These are phyloP conservation scores for Penicillium dipodomyicola DNA, from an alignment of 495 filamentous ascomycete species.

Conservation along the genomic window DNA sequence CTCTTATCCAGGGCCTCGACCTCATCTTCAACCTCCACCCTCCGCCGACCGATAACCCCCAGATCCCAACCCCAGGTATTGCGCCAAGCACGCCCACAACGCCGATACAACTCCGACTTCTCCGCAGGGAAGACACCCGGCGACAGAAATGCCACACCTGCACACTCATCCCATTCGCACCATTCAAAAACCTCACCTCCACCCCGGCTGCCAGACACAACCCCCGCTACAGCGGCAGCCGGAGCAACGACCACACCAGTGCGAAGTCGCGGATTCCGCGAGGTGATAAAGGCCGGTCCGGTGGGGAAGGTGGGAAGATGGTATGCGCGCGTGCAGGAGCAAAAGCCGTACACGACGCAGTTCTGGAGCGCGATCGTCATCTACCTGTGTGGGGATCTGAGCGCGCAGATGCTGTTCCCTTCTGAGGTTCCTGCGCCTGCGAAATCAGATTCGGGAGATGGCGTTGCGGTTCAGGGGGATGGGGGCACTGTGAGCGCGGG, in stretches of 20 bases:
- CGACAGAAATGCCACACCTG: slow-evolving; percentile 3
- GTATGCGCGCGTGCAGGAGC: slow-evolving; percentile 68
- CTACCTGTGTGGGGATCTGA: slow-evolving; percentile 76
- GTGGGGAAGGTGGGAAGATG: slow-evolving; percentile 38
- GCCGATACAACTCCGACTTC: slow-evolving; percentile 28
- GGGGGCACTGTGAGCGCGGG: slow-evolving; percentile 41
- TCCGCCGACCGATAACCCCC: slow-evolving; percentile 16
- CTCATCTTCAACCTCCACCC: slow-evolving; percentile 14
- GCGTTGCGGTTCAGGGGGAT: slow-evolving; percentile 2
- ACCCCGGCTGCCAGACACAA: slow-evolving; percentile 5
- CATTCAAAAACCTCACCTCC: neutral
- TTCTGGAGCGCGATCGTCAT: slow-evolving; percentile 70
- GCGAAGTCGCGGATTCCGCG: slow-evolving; percentile 55
- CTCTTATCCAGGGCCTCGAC: slow-evolving; percentile 15
- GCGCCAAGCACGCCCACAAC: slow-evolving; percentile 28
- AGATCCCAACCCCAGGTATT: slow-evolving; percentile 18
- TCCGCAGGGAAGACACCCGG: slow-evolving; percentile 8
- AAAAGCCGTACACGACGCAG: slow-evolving; percentile 74
- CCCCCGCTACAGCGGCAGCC: slow-evolving; percentile 15
- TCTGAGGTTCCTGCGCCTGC: slow-evolving; percentile 23
- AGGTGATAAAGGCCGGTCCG: slow-evolving; percentile 56
- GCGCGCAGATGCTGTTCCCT: slow-evolving; percentile 63
- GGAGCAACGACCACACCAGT: slow-evolving; percentile 30
- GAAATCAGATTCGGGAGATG: neutral
- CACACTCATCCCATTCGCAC: neutral